A percentile compares a stretch with the other conserved stretches of the same genome.
Conservation (phyloP, 1,284 basidiomycete species). For the Peniophora sp. region DNA sequence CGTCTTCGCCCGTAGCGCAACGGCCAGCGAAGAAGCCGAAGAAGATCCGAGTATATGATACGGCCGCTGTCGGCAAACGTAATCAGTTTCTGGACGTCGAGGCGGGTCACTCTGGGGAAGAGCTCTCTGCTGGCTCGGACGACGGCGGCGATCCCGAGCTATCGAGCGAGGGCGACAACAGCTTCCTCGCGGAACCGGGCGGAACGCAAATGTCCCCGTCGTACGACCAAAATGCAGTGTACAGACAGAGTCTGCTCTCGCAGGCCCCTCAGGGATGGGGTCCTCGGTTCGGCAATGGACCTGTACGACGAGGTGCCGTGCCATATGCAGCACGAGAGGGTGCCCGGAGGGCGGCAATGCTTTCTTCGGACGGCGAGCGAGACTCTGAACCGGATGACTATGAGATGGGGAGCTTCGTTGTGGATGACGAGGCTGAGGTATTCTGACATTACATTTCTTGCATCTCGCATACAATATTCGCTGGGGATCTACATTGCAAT, state of each 20-base stretch:
- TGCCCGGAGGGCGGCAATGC: constrained; percentile 19
- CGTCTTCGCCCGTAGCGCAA: constrained; percentile 16
- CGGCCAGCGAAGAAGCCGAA: constrained; percentile 22
- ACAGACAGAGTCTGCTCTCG: constrained; percentile 63
- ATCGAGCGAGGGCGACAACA: constrained; percentile 62
- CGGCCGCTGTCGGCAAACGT: constrained; percentile 24
- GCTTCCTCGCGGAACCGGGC: constrained; percentile 57
- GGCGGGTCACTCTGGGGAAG: constrained; percentile 75
- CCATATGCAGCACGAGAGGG: constrained; percentile 16
- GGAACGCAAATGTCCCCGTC: constrained; percentile 70
- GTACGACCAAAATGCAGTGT: constrained; percentile 64
- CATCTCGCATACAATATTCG: too few relatives aligned
- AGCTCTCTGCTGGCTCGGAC: constrained; percentile 56
- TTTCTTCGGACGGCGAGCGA: constrained; percentile 30
- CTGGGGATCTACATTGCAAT: too few relatives aligned
- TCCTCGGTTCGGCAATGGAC: constrained; percentile 48
- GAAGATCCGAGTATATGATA: constrained; percentile 25
- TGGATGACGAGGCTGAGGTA: constrained; percentile 59
- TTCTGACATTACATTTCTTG: too few relatives aligned
- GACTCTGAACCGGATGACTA: constrained; percentile 53
- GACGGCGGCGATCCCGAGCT: constrained; percentile 42
- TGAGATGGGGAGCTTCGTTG: constrained; percentile 66
- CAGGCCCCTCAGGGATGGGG: constrained; percentile 44
- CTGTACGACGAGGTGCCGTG: constrained; percentile 35
- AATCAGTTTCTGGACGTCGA: constrained; percentile 57